These are phyloP conservation scores for Pseudonitzschia delicatissima DNA, from an alignment of 108 stramenopile genomes.

Conservation along the genomic window DNA sequence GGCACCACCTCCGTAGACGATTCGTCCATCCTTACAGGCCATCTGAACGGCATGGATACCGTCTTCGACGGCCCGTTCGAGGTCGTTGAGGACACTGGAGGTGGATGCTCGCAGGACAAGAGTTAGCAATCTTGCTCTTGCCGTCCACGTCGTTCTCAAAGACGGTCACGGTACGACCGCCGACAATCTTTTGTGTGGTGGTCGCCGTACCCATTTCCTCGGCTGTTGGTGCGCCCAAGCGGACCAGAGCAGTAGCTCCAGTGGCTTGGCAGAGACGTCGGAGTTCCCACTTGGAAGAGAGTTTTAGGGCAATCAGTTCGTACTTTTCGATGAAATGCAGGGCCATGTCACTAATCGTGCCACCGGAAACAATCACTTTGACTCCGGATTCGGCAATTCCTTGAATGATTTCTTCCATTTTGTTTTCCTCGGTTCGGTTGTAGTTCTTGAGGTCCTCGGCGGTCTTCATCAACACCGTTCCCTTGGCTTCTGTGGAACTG, in stretches of 20 bases:
- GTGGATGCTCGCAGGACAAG: conserved; percentile 95
- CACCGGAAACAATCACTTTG: conserved; percentile 90
- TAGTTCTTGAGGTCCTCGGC: conserved; percentile 97
- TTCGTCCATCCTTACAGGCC: conserved; percentile 85
- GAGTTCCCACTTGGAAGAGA: conserved; percentile 97
- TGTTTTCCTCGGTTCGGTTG: conserved; percentile 96
- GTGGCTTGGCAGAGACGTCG: conserved; percentile 93
- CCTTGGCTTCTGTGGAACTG: conserved; percentile 95
- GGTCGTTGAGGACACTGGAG: conserved; percentile 87
- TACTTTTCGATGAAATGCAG: conserved; percentile 96
- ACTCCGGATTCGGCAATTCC: conserved; percentile 91
- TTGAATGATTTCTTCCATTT: conserved; percentile 97
- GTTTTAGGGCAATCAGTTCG: conserved; percentile 87
- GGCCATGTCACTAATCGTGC: conserved; percentile 93
- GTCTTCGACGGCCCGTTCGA: conserved; percentile 97
- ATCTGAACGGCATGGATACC: conserved; percentile 89
- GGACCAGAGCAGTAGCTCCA: conserved; percentile 93
- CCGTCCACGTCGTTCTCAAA: conserved; percentile 73
- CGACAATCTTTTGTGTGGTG: conserved; percentile 84
- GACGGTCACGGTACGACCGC: conserved; percentile 89
- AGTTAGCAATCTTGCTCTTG: conserved; percentile 79
- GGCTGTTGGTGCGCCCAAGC: conserved; percentile 92
- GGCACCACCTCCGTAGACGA: conserved; percentile 95
- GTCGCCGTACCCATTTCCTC: conserved; percentile 94
- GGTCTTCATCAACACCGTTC: conserved; percentile 97